These are phyloP conservation scores for Agastache rugosa DNA, from an alignment of 257 asterid species.

Conservation along the genomic window DNA sequence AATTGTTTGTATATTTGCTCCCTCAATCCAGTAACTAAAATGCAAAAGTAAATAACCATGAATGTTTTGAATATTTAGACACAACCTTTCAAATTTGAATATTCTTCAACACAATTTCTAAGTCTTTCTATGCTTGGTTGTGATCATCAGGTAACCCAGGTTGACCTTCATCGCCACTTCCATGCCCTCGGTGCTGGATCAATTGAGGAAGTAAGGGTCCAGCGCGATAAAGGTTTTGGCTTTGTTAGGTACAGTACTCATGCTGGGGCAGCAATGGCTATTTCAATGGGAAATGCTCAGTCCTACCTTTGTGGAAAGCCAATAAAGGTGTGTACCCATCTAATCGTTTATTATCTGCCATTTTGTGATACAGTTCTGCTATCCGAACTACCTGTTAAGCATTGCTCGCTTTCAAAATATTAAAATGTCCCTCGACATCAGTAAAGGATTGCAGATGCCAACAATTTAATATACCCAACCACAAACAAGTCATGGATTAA, in stretches of 20 bases:
- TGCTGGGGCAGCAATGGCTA: conserved; percentile 89
- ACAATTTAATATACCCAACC: background rate
- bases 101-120: background rate
- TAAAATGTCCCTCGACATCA: background rate
- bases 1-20: background rate
- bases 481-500: background rate
- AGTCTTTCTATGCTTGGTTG: background rate
- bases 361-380: background rate
- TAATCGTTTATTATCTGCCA: background rate
- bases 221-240: conserved; percentile 95
- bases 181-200: conserved; percentile 86
- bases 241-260: conserved; percentile 88
- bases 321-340: conserved; percentile 65
- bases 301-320: conserved; percentile 74
- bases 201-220: conserved; percentile 93
- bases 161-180: conserved; percentile 92
- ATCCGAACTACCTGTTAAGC: background rate
- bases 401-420: background rate
- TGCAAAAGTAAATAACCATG: background rate
- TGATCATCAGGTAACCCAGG: conserved; percentile 72
- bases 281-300: conserved; percentile 80
- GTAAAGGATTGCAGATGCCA: background rate
- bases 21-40: conserved; percentile 4
- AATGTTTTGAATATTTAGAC: background rate
- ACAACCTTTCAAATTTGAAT: conserved; percentile 4